Base-by-base conservation (phyloP, 495 filamentous ascomycete genomes). In the Podospora bellae-mahoneyi region DNA sequence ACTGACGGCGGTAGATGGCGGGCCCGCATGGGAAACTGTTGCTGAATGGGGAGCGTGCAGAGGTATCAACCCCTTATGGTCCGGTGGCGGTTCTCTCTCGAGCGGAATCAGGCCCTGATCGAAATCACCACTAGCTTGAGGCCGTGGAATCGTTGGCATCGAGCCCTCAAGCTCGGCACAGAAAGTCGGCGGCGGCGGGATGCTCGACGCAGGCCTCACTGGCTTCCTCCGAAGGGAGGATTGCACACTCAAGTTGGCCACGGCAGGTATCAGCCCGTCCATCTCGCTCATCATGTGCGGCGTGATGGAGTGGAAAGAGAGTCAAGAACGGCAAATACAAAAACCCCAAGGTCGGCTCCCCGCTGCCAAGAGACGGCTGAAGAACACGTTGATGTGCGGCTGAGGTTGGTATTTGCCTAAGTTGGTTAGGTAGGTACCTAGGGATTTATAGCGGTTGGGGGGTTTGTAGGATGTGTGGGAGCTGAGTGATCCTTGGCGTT, bases 201-300 rank as follows among this genome's bases (percentile, higher is more conserved):
- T 48, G 39, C 9, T 48, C 15, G 9, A 48, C 3, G 6, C 39
- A 9, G 15, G 2, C 39, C 39, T 16, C 2, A 48, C 39, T 13
- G 39, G 39, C 39, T 48, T 48, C 39, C 39, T 48, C 39, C 39
- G 39, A 16, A 48, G 39, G 15, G 39, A 48, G 13, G 39, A 3
- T 48, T 48, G 39, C 34, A 66, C 7, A 54, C 55, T 55, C 48
- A 66, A 23, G 28, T 58, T 27, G 48, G 53, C 55, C 64, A 66
- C 34, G 64, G 64, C 27, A 20, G 64, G 27, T 48, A 48, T 16
- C 39, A 48, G 39, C 39, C 39, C 39, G 39, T 48, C 39, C 39
- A 48, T 48, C 39, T 48, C 13, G 5, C 9, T 7, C 30, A 32
- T 32, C 30, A 32, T 32, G 30, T 32, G 4, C 39, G 15, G 39